Evolutionary conservation across 2,329 filamentous ascomycete genomes (phyloP), one percentile per base, ranked within the genome.

Genomic region (Pezicula neosporulosa): DNA sequence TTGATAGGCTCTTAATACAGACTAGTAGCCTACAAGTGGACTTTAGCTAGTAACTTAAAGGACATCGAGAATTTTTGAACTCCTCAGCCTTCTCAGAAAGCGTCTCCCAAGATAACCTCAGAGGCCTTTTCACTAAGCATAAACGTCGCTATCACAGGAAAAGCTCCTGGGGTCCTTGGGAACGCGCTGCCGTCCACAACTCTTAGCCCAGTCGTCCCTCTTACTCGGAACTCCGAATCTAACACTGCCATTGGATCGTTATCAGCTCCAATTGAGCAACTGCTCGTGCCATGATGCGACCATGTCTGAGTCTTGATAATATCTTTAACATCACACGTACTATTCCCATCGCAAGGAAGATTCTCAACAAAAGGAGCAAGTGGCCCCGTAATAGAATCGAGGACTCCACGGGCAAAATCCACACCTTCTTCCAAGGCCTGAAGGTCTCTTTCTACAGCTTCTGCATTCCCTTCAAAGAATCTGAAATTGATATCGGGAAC

Each of bases 171-270:
- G 18, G 69, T 79, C 50, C 70, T 71, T 1, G 80, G 77, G 50
- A 78, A 85, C 1, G 78, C 71, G 30, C 73, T 78, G 0, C 80
- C 82, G 67, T 86, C 83, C 0, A 86, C 83, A 3, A 86, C 81
- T 65, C 57, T 71, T 44, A 87, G 62, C 0, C 60, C 62, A 48
- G 59, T 60, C n/a, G 65, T 60, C 30, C 71, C 53, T 33, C 37
- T 55, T 41, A 67, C 66, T 33, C 69, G 67, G 36, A 67, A 71
- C 15, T 57, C 62, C 54, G 66, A 70, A 41, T 73, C 61, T 42
- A 73, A 42, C 19, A 77, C 70, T 1, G 77, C 76, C 35, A 71
- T 70, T 2, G 74, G 69, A 41, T 77, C 63, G 1, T 75, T 76
- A 45, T 85, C 63, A 0, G 63, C 74, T 7, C 83, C 63, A 3